Evolutionary conservation across 768 basidiomycete species (phyloP), one percentile per base, ranked within the genome.

Genomic region (Lactarius vividus): DNA sequence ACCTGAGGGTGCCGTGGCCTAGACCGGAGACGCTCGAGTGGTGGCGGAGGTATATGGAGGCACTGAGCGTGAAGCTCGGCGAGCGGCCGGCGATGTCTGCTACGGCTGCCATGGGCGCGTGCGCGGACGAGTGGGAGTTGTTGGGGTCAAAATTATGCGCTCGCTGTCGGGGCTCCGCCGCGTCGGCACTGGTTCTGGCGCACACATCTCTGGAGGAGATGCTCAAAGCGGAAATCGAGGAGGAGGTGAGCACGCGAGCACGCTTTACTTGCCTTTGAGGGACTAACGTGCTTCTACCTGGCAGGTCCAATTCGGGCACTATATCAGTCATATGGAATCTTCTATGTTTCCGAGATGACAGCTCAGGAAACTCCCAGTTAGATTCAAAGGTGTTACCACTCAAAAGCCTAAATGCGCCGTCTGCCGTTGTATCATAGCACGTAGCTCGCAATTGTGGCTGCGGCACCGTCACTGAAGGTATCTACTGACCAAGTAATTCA

Each of bases 311-410:
- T 62, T 62, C 61, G 52, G 42, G 28, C 61, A 62, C 37, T 55
- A 62, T 10, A 31, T 62, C 39, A 54, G 52, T 4, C 53, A 62
- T 42, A 62, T 55, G 61, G 61, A 62, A 23, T 62, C 61, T 5
- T 55, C 61, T 37, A 62, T 62, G 61, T 62, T 54, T 55, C 52
- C 61, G n/a, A 62, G 61, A 62, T 37, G 46, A 49, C 23, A 28
- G 29, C n/a, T 39, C 0, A 23, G 18, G n/a, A 57, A 28, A 11
- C 10, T 3, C 6, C 4, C n/a, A 37, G 0, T n/a, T 20, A 8
- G 15, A 4, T 39, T 57, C 29, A 55, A 33, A 52, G 23, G 26
- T 26, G 23, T 23, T 9, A 18, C 29, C 7, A 29, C 6, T 54
- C 53, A 28, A 54, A 54, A 46, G 16, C n/a, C 20, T 9, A 42